Conservation (phyloP, 2,329 filamentous ascomycete species). For the Leptographium lundbergii region DNA sequence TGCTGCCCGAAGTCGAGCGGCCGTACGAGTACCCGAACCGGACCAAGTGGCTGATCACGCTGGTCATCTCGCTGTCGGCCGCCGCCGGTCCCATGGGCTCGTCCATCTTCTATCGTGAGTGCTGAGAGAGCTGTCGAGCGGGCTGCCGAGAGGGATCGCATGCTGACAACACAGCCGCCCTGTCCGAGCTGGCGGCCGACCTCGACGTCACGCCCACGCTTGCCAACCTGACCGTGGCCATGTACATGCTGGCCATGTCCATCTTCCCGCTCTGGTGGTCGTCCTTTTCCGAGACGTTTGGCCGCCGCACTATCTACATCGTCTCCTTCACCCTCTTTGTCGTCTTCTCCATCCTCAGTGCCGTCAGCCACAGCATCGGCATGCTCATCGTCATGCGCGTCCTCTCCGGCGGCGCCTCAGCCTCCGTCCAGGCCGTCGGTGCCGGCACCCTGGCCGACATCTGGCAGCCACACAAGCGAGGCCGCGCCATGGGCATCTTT, state of each 20-base stretch:
- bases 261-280: constrained; percentile 85
- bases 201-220: constrained; percentile 51
- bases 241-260: constrained; percentile 74
- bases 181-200: constrained; percentile 49
- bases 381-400: constrained; percentile 69
- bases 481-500: constrained; percentile 70
- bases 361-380: constrained; percentile 53
- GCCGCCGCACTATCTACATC: constrained; percentile 68
- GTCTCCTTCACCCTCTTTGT: constrained; percentile 60
- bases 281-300: constrained; percentile 61
- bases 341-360: constrained; percentile 57
- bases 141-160: neutral
- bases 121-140: neutral
- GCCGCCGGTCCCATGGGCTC: constrained; percentile 73
- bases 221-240: constrained; percentile 61
- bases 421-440: constrained; percentile 71
- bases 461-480: constrained; percentile 61
- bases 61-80: constrained; percentile 63
- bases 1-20: constrained; percentile 62
- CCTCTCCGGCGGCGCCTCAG: constrained; percentile 61
- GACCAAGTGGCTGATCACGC: constrained; percentile 78
- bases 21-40: constrained; percentile 59
- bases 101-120: constrained; percentile 68
- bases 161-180: constrained; percentile 39
- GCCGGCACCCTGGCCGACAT: constrained; percentile 74